Base-by-base conservation (phyloP, 2,329 filamentous ascomycete genomes). In the Clarireedia hainanense region DNA sequence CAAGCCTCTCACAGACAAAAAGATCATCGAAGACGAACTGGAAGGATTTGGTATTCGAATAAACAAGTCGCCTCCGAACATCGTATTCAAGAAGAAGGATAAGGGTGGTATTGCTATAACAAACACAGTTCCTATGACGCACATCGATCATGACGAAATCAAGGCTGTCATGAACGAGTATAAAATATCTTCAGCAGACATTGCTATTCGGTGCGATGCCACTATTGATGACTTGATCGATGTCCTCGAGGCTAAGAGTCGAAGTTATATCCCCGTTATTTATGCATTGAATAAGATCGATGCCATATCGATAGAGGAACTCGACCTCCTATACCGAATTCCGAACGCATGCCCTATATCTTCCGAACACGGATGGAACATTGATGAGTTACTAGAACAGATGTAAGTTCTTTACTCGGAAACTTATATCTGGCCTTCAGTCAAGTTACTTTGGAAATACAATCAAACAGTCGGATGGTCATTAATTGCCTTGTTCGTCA, bases 221-320 rank as follows among this genome's bases (percentile, higher is more conserved):
- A 99, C 94, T 2, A 85, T 99, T 61, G 94, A 99, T 73, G 94
- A 99, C 72, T 74, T 99, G 62, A 99, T 99, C 69, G 94, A 99
- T 72, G 76, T 99, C 20, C 81, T 99, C 47, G 94, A 99, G 73
- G 92, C 92, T 47, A 96, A 89, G 78, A 90, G 87, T 70, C 83
- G 94, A 73, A 91, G 89, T 70, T 99, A 99, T 71, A 97, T 99
- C 63, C 94, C 94, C n/a, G 94, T 97, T 61, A 89, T 99, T 54
- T 99, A 99, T 75, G 94, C 95, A 43, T 80, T 99, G 67, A 99
- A 99, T 81, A 99, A 99, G 78, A 99, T 99, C 65, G 94, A 99
- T 73, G 84, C 91, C 55, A 97, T 99, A 71, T 92, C 89, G 51
- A 97, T 99, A 65, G 92, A 99, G 74, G 94, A 99, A 74, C 80